Evolutionary conservation across 2,329 filamentous ascomycete species (phyloP), one percentile per base, ranked within the genome.

Genomic region (Fusarium succisae): DNA sequence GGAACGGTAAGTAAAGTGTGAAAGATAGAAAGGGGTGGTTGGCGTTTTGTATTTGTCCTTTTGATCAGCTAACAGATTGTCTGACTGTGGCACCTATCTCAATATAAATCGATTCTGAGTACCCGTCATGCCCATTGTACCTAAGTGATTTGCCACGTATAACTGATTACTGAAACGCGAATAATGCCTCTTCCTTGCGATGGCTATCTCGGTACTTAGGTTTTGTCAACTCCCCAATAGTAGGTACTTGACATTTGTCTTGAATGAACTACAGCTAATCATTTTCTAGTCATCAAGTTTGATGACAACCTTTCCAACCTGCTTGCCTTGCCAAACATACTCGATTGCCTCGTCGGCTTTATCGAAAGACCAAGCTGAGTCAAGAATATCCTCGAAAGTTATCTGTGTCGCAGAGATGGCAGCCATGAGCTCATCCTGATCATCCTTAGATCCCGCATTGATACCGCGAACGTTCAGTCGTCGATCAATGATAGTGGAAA

Each of bases 231-330:
- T 39, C 24, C 26, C 9, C 24, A 6, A 18, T 12, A 22, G 12
- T 30, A 30, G 28, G 28, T n/a, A 17, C 35, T n/a, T 18, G n/a
- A 9, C 13, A 10, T 41, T 28, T 55, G 24, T 41, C 14, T 41
- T 14, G 8, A 28, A 28, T 18, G 8, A 55, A 28, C 18, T 55
- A 13, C 51, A 28, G 14, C 17, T 5, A 18, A 28, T 7, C 14
- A n/a, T 30, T 30, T 26, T 37, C 32, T 51, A 70, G 20, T 47
- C 38, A 43, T 53, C 44, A 20, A 71, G 38, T 38, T 62, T 60
- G 18, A 81, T 73, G 17, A 85, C 81, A 53, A 85, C 69, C 75
- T 86, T 86, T 20, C 83, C 84, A 59, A 86, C 77, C 65, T 85
- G 83, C n/a, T 79, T 82, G 1, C 84, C 84, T 70, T 83, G 77